Base-by-base conservation (phyloP, 2,329 filamentous ascomycete species). In the Fusarium citri region DNA sequence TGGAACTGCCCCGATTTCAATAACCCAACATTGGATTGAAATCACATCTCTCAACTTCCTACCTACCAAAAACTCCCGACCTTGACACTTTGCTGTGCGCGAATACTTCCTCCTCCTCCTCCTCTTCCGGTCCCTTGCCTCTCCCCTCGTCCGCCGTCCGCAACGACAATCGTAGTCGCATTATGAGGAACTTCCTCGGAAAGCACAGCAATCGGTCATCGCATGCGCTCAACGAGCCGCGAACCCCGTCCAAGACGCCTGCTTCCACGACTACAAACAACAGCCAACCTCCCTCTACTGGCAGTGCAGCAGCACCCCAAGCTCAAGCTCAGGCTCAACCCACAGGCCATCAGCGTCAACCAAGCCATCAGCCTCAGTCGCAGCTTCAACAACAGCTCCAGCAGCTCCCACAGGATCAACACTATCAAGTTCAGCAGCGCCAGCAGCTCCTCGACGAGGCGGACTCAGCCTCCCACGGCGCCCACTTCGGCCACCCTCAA, bases 201-300 rank as follows among this genome's bases (percentile, higher is more conserved):
- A 87, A 82, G 81, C 83, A 86, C 78, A 84, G 82, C 81, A 86
- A 86, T 76, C 85, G 85, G 74, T 86, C 86, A 77, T 86, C 87
- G 80, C 85, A 86, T 76, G 83, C 84, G 69, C 81, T 87, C 74
- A 80, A 81, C 74, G 85, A 86, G 76, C 77, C 72, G 59, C 80
- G 73, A 79, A 80, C 76, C 72, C 79, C 80, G 76, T 66, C 67
- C 45, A 71, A 71, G 51, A 56, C 63, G 48, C 42, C 59, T n/a
- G 40, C 59, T 58, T 47, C 67, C 12, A 58, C 67, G 37, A 41
- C 67, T 30, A 59, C 66, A 53, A 70, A 45, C 53, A 50, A 53
- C 43, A 57, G 37, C 31, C 49, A 51, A 25, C 18, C 64, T 53
- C 58, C 67, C 30, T 55, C 78, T 74, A 60, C 68, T 59, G 64